Evolutionary conservation across 495 filamentous ascomycete species (phyloP), one percentile per base, ranked within the genome.

Genomic region (Aspergillus bridgeri): DNA sequence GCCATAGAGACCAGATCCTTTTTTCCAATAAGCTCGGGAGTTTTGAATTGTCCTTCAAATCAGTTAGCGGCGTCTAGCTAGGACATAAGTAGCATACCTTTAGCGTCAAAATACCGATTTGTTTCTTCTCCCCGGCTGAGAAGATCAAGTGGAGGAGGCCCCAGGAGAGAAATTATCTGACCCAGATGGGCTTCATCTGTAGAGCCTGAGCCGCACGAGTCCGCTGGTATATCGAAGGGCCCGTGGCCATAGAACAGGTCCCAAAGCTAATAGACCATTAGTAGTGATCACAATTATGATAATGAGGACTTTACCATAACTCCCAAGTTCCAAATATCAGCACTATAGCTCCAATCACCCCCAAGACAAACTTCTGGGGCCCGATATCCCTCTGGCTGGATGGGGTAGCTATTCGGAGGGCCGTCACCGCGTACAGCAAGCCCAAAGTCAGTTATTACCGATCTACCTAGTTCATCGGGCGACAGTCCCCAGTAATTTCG

Each of bases 361-460:
- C 27, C 2, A 6, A 3, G 27, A 29, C 6, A 27, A 7, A 29
- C 27, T 7, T 29, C 27, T 29, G 27, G 27, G 27, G 27, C 27
- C 6, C 27, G 27, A 29, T 3, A 29, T 3, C 27, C 27, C 2
- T 29, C 6, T 29, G 70, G 65, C 56, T 75, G 69, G 47, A 77
- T 75, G 44, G 65, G 63, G 55, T 71, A 60, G 44, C 60, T 64
- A 47, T 67, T 59, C 25, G 57, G 63, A 18, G 46, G 27, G 18
- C 53, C 22, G 21, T 72, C 54, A 38, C 66, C 69, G 46, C 46
- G 58, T 24, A 67, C 57, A 19, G 75, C 72, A 21, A 68, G 68
- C 47, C 73, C 73, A 64, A 76, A 77, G 57, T 79, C 75, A 44
- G 63, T 63, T 9, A 79, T 74, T 57, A 66, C 60, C 29, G 68